Evolutionary conservation across 164 flowering plant species (phyloP), one percentile per base, ranked within the genome.

Genomic region (Aristolochia californica): DNA sequence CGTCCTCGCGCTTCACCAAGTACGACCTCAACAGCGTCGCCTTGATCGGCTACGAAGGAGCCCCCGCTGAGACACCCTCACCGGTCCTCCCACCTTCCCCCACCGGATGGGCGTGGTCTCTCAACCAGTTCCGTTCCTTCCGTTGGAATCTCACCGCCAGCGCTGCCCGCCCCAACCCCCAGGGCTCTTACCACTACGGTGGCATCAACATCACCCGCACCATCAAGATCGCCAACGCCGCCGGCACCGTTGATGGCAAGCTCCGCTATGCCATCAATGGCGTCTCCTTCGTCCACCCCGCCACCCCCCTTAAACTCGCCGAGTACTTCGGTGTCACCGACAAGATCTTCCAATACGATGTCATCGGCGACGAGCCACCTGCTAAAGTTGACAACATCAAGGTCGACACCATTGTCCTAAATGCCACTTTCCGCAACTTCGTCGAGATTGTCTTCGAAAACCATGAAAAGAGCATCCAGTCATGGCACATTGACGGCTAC

Each of bases 381-480:
- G 25, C 53, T 10, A 13, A 10, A 14, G 27, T 0, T 7, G 14
- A 2, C 13, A 13, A 45, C 65, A 24, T 40, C 34, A 57, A 25
- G 0, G 10, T 67, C 16, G 66, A 59, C 22, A 74, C 81, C 24
- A 66, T 49, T 38, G 77, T 80, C 14, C 30, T 77, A 53, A 71
- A 73, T 17, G 62, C 58, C 54, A 73, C 77, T 13, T 72, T 68
- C 76, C 66, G 79, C 10, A 54, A 68, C 56, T 79, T 75, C 26
- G 66, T 80, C 1, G 81, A 80, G 75, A 71, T 80, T 57, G 71
- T 80, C 26, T 77, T 80, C n/a, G 78, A 77, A 72, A 80, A 80
- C 65, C 69, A 62, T 16, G 83, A 77, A 63, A 77, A 67, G 70
- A 63, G 67, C 48, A 62, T 75, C 20, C 81, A 80, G 57, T 45